A percentile compares a stretch with the other conserved stretches of the same genome.
Evolutionary conservation across 345 rosid species (phyloP).

Genomic region (Acer campestre): DNA sequence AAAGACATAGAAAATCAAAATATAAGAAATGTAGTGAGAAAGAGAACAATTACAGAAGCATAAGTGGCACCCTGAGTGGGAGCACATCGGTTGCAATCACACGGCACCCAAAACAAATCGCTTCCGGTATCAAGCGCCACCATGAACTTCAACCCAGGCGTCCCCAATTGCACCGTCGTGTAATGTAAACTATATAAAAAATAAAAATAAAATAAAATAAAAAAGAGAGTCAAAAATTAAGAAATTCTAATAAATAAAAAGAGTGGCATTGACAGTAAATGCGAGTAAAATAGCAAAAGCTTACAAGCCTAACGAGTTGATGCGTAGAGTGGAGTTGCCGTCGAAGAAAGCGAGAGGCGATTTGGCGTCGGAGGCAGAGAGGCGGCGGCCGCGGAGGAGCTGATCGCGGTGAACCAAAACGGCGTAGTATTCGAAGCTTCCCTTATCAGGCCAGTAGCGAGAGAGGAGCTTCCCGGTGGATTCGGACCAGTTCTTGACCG

Average conservation of each 20-base stretch:
- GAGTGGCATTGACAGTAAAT: neutral
- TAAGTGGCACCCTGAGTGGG: conserved; percentile 59
- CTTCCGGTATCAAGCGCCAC: conserved; percentile 93
- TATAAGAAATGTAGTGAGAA: neutral
- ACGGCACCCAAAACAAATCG: conserved; percentile 92
- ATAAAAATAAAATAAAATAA: neutral
- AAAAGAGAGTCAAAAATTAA: conserved; percentile 19
- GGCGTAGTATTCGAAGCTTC: conserved; percentile 70
- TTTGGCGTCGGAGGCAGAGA: conserved; percentile 66
- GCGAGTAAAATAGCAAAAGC: conserved; percentile 6
- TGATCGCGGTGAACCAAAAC: conserved; percentile 66
- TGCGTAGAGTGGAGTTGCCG: conserved; percentile 71
- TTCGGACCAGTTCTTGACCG: conserved; percentile 56
- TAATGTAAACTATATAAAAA: conserved; percentile 66
- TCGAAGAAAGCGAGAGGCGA: conserved; percentile 61
- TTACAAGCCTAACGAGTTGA: conserved; percentile 87
- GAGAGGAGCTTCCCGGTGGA: conserved; percentile 37
- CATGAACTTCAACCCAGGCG: conserved; percentile 83
- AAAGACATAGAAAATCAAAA: neutral
- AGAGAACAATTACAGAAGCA: conserved; percentile 58
- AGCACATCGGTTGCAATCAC: conserved; percentile 79
- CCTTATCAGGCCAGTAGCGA: conserved; percentile 55
- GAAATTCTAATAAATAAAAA: conserved; percentile 10
- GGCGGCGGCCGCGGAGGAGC: conserved; percentile 55
- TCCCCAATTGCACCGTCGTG: conserved; percentile 81